Evolutionary conservation across 2,329 filamentous ascomycete genomes (phyloP).

Genomic region (Pyrenophora teres): DNA sequence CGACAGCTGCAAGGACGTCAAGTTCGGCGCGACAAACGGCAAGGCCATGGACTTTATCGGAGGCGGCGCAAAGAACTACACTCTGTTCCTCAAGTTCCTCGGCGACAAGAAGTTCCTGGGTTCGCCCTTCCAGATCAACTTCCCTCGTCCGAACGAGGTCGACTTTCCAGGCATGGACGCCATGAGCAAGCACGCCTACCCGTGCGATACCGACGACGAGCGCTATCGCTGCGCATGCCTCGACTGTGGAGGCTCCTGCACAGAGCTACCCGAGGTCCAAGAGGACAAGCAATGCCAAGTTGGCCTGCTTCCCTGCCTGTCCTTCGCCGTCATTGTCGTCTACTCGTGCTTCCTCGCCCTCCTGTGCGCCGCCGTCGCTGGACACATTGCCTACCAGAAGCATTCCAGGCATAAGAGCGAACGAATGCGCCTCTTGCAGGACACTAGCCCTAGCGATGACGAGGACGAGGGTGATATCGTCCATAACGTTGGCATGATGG

Average conservation of each 20-base stretch:
- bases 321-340: conserved; percentile 85
- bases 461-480: conserved; percentile 91
- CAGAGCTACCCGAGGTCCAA: conserved; percentile 76
- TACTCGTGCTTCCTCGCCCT: conserved; percentile 77
- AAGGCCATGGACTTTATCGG: conserved; percentile 96
- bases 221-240: conserved; percentile 89
- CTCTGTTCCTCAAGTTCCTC: conserved; percentile 84
- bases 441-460: conserved; percentile 82
- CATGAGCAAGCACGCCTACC: conserved; percentile 73
- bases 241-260: conserved; percentile 86
- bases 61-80: conserved; percentile 89
- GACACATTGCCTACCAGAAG: conserved; percentile 75
- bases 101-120: conserved; percentile 90
- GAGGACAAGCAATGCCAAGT: conserved; percentile 76
- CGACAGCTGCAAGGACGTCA: conserved; percentile 98
- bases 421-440: conserved; percentile 83
- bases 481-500: conserved; percentile 74
- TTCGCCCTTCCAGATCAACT: conserved; percentile 98
- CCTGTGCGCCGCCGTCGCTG: conserved; percentile 68
- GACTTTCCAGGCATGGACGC: conserved; percentile 72
- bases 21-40: conserved; percentile 91
- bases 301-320: conserved; percentile 86
- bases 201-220: conserved; percentile 87
- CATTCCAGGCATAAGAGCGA: conserved; percentile 78
- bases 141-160: conserved; percentile 65